Base-by-base conservation (phyloP, 2,329 filamentous ascomycete species). In the Aspergillus fumigatiaffinis region DNA sequence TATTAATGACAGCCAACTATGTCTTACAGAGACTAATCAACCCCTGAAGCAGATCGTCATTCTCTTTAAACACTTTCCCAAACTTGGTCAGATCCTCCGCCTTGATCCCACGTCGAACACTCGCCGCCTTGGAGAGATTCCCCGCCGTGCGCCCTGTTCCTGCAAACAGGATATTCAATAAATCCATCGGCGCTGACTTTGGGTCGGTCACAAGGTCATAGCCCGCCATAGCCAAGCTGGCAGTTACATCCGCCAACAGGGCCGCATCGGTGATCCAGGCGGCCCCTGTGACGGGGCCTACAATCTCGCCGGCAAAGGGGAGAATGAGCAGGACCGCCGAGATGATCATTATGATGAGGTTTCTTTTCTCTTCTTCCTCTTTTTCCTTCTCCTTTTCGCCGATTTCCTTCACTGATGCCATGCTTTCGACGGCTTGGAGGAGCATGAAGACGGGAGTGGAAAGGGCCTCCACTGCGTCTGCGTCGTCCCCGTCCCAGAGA, bases 301-400 rank as follows among this genome's bases (percentile, higher is more conserved):
- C 50, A 25, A 51, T 51, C 42, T 61, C 55, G 1, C 49, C 54
- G 5, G 53, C 51, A 35, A 63, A 63, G 5, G 59, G 56, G 12
- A 61, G 26, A 28, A 61, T 41, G 21, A 54, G 46, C 41, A 63
- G 51, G 29, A 63, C 47, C 14, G 54, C 57, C n/a, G 44, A 51
- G 21, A 61, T 41, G 47, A 63, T 63, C 17, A 52, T 50, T 25
- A 58, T 41, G 44, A 63, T 63, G 42, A 63, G 51, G 44, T 58
- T 55, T 12, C 35, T 49, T 26, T 54, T 53, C 38, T 50, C 46
- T n/a, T 28, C 25, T 21, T 56, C 54, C 35, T 59, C 51, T n/a
- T 29, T 50, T 42, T 59, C 48, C 21, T 60, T 44, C 26, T 60
- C 47, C 21, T 55, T 35, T 20, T 55, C 48, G 21, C 58, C 58